These are phyloP conservation scores for Pseudogymnoascus sp. DNA, from an alignment of 2,329 filamentous ascomycete genomes.

Conservation along the genomic window DNA sequence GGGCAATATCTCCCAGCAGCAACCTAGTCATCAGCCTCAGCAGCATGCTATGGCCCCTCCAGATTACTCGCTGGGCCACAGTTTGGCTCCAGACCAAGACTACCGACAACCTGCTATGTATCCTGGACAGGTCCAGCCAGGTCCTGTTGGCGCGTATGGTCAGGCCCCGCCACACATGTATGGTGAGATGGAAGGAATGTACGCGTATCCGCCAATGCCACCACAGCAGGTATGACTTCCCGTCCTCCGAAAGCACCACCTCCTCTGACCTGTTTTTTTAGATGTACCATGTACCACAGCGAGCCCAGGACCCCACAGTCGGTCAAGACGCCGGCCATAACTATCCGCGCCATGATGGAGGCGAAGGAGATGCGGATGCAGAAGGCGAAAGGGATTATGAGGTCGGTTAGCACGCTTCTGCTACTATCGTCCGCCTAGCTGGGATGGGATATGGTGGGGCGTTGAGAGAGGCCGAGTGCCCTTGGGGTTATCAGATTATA, in stretches of 20 bases:
- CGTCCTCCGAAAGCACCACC: not conserved
- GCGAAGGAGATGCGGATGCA: constrained; percentile 35
- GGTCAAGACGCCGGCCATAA: constrained; percentile 29
- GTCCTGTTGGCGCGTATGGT: constrained; percentile 63
- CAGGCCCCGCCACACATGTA: constrained; percentile 73
- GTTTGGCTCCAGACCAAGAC: constrained; percentile 61
- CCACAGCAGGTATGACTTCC: constrained; percentile 62
- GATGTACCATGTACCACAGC: constrained; percentile 34
- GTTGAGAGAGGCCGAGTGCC: not conserved
- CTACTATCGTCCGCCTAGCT: constrained; percentile 46
- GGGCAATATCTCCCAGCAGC: constrained; percentile 39
- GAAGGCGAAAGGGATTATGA: constrained; percentile 38
- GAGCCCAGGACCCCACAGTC: constrained; percentile 29
- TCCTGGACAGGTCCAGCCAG: constrained; percentile 65
- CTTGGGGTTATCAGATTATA: constrained; percentile 6
- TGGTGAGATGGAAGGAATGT: constrained; percentile 74
- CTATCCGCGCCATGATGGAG: constrained; percentile 32
- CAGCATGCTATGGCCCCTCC: constrained; percentile 51
- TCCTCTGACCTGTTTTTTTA: constrained; percentile 16
- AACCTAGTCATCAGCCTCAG: constrained; percentile 43
- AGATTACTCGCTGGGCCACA: constrained; percentile 56
- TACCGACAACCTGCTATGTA: constrained; percentile 82
- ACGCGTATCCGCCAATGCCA: constrained; percentile 71
- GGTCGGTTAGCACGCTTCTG: constrained; percentile 40
- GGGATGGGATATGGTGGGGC: not conserved